Evolutionary conservation across 352 stramenopile species (phyloP), one percentile per base, ranked within the genome.

Genomic region (Phytophthora aleatoria): DNA sequence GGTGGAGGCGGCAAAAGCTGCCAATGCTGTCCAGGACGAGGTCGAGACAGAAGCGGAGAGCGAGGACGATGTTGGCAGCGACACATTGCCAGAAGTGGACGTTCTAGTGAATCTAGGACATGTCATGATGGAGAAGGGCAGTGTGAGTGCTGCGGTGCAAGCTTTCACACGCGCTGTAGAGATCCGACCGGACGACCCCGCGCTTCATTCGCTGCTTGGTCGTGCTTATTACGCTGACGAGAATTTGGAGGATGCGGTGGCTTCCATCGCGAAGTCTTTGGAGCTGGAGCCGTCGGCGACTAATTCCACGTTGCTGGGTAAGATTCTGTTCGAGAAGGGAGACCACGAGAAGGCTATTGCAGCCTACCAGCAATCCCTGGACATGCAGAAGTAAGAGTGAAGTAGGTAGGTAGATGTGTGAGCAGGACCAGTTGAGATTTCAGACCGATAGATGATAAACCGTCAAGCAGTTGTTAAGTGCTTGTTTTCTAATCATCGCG

Each of bases 251-350:
- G 81, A 89, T 36, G 87, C 87, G 10, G 76, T 92, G 39, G 45
- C 69, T 35, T 78, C 83, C 50, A 85, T 95, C 36, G 60, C 78
- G 7, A 75, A 67, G 53, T 93, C 87, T 36, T 54, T 95, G 7
- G 75, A 87, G 26, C 63, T 94, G 27, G 85, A 94, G 67, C 75
- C 85, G 42, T 89, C 81, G n/a, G 87, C 85, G 3, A 89, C 85
- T 5, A 93, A 94, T 66, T 94, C 77, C 61, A 95, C 87, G 36
- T 61, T 95, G 54, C 64, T 94, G 38, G 87, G 87, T 50, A 94
- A 95, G 69, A 93, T 95, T 49, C 66, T 94, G 28, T 95, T 94
- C 50, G 87, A 95, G 55, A 94, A 93, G 59, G 87, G 87, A 9
- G 87, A 95, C 71, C 83, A 93, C 61, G 85, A 95, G 66, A 89